A percentile compares a stretch with the other conserved stretches of the same genome.
These are phyloP conservation scores for Chaetomium cochliodes DNA, from an alignment of 495 filamentous ascomycete genomes.

Conservation along the genomic window DNA sequence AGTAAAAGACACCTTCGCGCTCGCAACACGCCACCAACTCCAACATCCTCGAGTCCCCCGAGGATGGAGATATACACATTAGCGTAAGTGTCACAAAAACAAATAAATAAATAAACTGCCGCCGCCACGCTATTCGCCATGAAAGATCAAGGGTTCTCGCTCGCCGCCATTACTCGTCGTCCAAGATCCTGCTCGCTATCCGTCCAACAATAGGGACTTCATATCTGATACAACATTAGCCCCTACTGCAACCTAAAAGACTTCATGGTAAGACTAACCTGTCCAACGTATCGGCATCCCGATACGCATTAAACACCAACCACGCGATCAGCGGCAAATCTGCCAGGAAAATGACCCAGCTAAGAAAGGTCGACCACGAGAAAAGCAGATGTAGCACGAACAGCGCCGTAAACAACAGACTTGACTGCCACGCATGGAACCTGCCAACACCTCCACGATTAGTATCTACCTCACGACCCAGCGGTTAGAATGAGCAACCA, in stretches of 20 bases:
- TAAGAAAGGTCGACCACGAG: conserved; percentile 77
- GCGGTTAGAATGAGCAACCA: not conserved
- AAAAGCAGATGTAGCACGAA: conserved; percentile 86
- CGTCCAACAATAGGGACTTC: conserved; percentile 86
- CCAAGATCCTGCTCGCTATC: conserved; percentile 85
- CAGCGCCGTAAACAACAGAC: conserved; percentile 78
- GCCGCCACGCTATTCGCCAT: not conserved
- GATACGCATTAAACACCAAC: conserved; percentile 75
- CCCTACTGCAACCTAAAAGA: not conserved
- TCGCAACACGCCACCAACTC: not conserved
- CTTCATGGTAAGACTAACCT: conserved; percentile 47
- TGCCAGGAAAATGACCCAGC: conserved; percentile 73
- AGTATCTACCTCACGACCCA: not conserved
- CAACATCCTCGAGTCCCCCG: not conserved
- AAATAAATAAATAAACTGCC: not conserved
- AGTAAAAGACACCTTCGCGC: no score
- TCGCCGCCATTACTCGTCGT: conserved; percentile 66
- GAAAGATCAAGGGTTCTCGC: not conserved
- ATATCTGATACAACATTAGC: conserved; percentile 43
- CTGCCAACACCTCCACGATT: conserved; percentile 41
- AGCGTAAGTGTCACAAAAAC: not conserved
- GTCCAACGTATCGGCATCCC: conserved; percentile 87
- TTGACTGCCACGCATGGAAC: conserved; percentile 95
- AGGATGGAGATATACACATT: conserved; percentile 5
- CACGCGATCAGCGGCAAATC: conserved; percentile 77